phyloP scores from a whole-genome alignment of 495 filamentous ascomycete species.

The Tuber microsphaerosporum region DNA sequence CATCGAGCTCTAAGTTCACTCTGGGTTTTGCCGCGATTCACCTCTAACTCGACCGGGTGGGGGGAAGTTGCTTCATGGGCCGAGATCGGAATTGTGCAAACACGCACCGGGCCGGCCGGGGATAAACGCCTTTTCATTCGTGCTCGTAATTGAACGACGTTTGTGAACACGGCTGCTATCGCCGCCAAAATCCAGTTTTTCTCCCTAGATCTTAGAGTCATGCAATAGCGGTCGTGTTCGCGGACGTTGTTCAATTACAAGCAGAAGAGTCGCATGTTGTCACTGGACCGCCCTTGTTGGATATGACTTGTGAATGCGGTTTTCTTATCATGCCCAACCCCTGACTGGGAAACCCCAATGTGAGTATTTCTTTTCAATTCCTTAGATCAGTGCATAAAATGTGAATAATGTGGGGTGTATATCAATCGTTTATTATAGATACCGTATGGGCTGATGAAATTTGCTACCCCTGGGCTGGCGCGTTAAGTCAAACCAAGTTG shows the following conservation, averaged over 20 bases:
- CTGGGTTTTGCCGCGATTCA: not conserved
- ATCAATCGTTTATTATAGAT: not conserved
- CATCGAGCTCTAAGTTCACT: not conserved
- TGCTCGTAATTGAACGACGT: too few species aligned
- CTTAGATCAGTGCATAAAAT: not conserved
- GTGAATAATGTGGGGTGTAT: not conserved
- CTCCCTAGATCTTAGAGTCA: too few species aligned
- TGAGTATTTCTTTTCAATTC: not conserved
- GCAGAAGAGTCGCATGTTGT: not conserved
- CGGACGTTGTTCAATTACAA: too few species aligned
- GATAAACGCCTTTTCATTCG: not conserved
- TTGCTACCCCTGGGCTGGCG: not conserved
- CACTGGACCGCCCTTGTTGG: not conserved
- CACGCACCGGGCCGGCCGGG: not conserved
- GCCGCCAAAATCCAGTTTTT: too few species aligned
- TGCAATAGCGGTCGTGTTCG: too few species aligned
- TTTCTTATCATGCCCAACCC: not conserved
- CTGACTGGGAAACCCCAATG: not conserved
- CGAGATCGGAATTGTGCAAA: conserved; percentile 2
- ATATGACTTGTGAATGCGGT: not conserved
- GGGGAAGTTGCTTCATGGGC: not conserved
- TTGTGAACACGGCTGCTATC: too few species aligned
- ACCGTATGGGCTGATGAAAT: not conserved
- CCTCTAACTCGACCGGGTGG: not conserved
- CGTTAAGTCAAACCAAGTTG: not conserved